Base-by-base conservation (phyloP, 768 basidiomycete species). In the Tephrocybe sp. region DNA sequence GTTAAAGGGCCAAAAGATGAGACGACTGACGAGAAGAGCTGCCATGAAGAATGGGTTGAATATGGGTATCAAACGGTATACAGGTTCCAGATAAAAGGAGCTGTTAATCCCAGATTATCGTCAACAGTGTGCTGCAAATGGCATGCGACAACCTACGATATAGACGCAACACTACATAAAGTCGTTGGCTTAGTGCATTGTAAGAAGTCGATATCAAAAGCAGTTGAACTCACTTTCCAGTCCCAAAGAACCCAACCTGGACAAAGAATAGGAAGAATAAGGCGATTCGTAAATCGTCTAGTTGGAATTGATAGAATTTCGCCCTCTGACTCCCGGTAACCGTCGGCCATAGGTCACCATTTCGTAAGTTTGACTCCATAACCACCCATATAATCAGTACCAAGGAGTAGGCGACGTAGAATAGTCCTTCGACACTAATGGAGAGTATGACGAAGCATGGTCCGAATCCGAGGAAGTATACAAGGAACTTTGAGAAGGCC, bases 41-140 rank as follows among this genome's bases (percentile, higher is more conserved):
- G 84, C 76, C 91, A 92, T 92, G 52, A 88, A 75, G 66, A 92
- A 92, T 0, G 91, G 91, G 53, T 77, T 87, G 63, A 94, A 94
- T 42, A 90, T 77, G 1, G 91, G 89, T 54, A 93, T 84, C 13
- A 94, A 74, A 15, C 91, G 85, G 59, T 91, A 93, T 6, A 93
- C 91, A 2, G 91, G 91, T 33, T 85, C 90, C 16, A 93, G 75
- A 64, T 94, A 93, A 67, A 93, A 93, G 2, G 88, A 89, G 15
- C 82, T 85, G 39, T n/a, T n/a, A n/a, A n/a, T n/a, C 23, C 25
- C 11, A 12, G 4, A 6, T 47, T 4, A 38, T 45, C 15, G 33
- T 39, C 19, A 16, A 4, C 45, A 16, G 9, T 3, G 30, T 12
- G 15, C 15, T 10, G 33, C 15, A 34, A 9, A 10, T 9, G 5